Base-by-base conservation (phyloP, 2,329 filamentous ascomycete species). In the Cladosporium sp. region DNA sequence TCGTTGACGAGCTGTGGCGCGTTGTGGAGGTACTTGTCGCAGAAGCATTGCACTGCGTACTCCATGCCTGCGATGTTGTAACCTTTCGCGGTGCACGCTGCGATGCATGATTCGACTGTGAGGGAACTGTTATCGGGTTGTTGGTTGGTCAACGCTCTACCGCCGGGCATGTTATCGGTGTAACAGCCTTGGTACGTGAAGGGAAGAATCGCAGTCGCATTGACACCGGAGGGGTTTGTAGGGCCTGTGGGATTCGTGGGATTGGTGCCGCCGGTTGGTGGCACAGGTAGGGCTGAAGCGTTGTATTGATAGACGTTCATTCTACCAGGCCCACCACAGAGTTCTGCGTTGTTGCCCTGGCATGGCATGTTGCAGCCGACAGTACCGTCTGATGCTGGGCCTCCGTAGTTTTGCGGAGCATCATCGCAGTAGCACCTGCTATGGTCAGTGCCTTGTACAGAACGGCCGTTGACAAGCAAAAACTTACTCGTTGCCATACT, bases 61-160 rank as follows among this genome's bases (percentile, higher is more conserved):
- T 77, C 72, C 39, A 76, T 67, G 21, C 75, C 76, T 23, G 76
- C 75, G 34, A 77, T 72, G 7, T 67, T 68, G 66, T 74, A 78
- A 10, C 76, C 75, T 8, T 68, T 66, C 4, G 63, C 59, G 18
- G 66, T 67, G 58, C 76, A 77, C 53, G 66, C 66, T 25, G 66
- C 56, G 28, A 75, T 70, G 63, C 76, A 77, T 16, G 34, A 74
- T 51, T 62, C 73, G 65, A 67, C 69, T 32, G 67, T 71, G 49
- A 66, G 65, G 11, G 66, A 65, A 23, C 63, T 57, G 36, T 68
- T 67, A 59, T 71, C 68, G 14, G 66, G 58, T 25, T 65, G 56
- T 25, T 66, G 63, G 21, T 69, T 58, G 2, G 60, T 43, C 25
- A 72, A 30, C 7, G 69, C 66, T 23, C 70, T 67, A 5, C 68